Evolutionary conservation across 2,329 filamentous ascomycete species (phyloP).

Genomic region (Huntiella moniliformis): DNA sequence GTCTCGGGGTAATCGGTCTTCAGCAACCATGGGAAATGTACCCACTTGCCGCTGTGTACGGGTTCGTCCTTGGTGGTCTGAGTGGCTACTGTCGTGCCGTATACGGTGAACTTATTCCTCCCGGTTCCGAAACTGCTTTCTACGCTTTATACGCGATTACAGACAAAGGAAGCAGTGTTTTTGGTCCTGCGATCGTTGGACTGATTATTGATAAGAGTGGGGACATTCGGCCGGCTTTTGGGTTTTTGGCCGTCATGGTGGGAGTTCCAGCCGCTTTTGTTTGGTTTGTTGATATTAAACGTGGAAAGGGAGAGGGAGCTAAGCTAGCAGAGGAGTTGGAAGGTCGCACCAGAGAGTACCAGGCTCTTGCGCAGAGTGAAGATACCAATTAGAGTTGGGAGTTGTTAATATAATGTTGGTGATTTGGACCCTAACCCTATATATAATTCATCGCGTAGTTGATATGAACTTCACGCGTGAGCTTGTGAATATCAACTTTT

Average conservation of each 20-base stretch:
- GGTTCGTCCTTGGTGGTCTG: conserved; percentile 82
- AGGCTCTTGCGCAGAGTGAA: background rate
- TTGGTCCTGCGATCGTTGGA: conserved; percentile 86
- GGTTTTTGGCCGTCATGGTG: conserved; percentile 75
- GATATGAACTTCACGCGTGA: too few species aligned
- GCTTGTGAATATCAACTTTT: too few species aligned
- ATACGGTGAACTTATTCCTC: conserved; percentile 84
- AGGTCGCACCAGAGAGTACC: conserved; percentile 16
- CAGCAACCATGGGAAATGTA: conserved; percentile 97
- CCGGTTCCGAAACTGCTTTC: conserved; percentile 86
- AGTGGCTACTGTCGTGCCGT: conserved; percentile 82
- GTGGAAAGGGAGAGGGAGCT: conserved; percentile 50
- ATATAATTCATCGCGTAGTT: background rate
- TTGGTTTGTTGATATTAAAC: conserved; percentile 66
- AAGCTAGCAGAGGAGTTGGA: conserved; percentile 43
- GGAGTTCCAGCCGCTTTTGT: conserved; percentile 70
- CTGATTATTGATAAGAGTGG: conserved; percentile 73
- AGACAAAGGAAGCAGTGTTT: conserved; percentile 86
- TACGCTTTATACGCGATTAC: conserved; percentile 95
- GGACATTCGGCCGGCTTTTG: conserved; percentile 72
- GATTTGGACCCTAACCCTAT: background rate
- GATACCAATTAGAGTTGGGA: too few species aligned
- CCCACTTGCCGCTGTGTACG: conserved; percentile 74
- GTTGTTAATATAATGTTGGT: too few species aligned
- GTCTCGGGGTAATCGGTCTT: conserved; percentile 62